Evolutionary conservation across 2,329 filamentous ascomycete genomes (phyloP).

Genomic region (Talaromyces atroroseus): DNA sequence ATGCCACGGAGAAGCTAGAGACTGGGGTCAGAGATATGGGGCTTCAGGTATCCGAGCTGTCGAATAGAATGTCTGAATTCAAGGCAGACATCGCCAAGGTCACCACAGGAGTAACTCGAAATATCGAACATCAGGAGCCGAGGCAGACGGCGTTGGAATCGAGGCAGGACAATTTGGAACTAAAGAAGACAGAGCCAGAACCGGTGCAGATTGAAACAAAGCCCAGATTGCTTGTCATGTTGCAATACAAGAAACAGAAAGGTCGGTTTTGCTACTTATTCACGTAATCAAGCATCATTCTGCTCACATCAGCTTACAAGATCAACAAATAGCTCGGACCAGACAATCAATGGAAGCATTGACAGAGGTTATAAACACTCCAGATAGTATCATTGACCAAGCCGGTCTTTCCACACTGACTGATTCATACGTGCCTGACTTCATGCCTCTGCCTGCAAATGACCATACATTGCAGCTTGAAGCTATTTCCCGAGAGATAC

Average conservation of each 20-base stretch:
- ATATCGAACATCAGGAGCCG: neutral
- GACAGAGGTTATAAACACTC: neutral
- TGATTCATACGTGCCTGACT: slow-evolving; percentile 3
- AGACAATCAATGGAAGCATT: neutral
- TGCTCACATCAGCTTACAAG: neutral
- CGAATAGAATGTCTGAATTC: slow-evolving; percentile 1
- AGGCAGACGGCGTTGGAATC: neutral
- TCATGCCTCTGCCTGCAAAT: neutral
- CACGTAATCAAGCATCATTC: neutral
- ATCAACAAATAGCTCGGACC: neutral
- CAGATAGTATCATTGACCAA: neutral
- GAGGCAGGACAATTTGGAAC: neutral
- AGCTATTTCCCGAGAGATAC: slow-evolving; percentile 12
- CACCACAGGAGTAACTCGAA: neutral
- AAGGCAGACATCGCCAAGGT: neutral
- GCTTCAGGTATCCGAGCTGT: neutral
- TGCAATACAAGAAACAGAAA: slow-evolving; percentile 1
- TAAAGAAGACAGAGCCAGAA: neutral
- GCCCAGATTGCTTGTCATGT: neutral
- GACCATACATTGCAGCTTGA: neutral
- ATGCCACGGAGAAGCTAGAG: slow-evolving; percentile 1
- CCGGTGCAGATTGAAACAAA: neutral
- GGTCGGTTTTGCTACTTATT: neutral
- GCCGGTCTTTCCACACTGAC: neutral
- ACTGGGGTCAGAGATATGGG: neutral